Percentiles rank a stretch among this genome's conserved stretches.
phyloP scores from a whole-genome alignment of 139 green algal species.

The Chlorella vulgaris region DNA sequence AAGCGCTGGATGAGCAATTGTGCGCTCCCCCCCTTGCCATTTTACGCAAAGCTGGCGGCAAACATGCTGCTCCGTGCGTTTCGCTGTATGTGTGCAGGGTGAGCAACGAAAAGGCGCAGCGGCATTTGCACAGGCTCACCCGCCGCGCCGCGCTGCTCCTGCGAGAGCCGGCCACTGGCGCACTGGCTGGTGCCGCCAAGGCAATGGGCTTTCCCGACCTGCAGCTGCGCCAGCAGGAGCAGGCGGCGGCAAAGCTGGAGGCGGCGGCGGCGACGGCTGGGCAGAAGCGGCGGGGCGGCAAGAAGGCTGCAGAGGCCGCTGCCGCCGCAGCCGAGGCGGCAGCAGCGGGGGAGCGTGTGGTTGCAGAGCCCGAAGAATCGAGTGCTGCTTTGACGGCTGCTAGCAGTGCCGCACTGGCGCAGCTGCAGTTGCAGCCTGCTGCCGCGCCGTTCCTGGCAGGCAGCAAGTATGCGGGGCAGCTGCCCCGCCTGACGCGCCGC shows the following conservation, averaged over 20 bases:
- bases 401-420: constrained; percentile 35
- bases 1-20: no score
- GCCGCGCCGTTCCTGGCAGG: neutral
- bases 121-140: constrained; percentile 82
- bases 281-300: constrained; percentile 7
- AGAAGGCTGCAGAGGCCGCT: constrained; percentile 6
- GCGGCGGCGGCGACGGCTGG: neutral
- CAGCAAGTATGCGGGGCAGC: constrained; percentile 35
- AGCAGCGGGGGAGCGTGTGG: constrained; percentile 48
- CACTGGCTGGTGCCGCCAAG: constrained; percentile 2
- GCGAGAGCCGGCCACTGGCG: constrained; percentile 29
- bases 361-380: constrained; percentile 55
- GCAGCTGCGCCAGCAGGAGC: neutral
- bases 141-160: constrained; percentile 40
- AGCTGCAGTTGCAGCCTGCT: constrained; percentile 29
- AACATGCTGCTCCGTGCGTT: no score
- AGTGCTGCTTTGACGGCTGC: constrained; percentile 2
- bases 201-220: constrained; percentile 43
- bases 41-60: no score
- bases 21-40: no score
- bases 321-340: neutral
- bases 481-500: constrained; percentile 29
- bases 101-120: constrained; percentile 84
- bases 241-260: neutral
- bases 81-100: no score